Base-by-base conservation (phyloP, 1,284 basidiomycete genomes). In the Cryptococcus hybrid region DNA sequence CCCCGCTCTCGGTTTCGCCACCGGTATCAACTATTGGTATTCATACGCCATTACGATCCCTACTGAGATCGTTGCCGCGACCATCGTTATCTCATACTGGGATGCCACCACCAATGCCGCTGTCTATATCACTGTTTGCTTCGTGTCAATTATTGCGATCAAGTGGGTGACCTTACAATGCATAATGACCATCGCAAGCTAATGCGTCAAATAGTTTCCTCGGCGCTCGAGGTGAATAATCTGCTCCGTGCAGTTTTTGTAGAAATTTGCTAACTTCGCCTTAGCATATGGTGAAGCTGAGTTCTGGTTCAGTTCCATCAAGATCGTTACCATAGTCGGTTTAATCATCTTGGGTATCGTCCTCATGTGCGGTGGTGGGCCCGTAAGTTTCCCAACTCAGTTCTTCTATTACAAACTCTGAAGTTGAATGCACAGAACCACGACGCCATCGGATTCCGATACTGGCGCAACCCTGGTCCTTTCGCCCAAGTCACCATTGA, bases 301-400 rank as follows among this genome's bases (percentile, higher is more conserved):
- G 57, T 73, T 74, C 54, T 63, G 61, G 61, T 68, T 66, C 62
- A 62, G 64, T 15, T 51, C 55, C 2, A 62, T 69, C 58, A 69
- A 72, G 55, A 64, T 70, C 44, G 46, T 69, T 46, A 61, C 63
- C 24, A 61, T 61, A 30, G 62, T 64, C 52, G 63, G 58, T 35
- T 42, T 70, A 52, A 83, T 88, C 60, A 68, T 89, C 54, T 77
- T 82, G 52, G 86, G 86, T 51, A 78, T 89, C 47, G 74, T 88
- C 57, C 82, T 89, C 54, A 86, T 88, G 66, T 82, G 87, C 15
- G 88, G 88, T 55, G 87, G 86, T 61, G 86, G 83, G 1, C 86
- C 86, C 1, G 47, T 48, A 36, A 48, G 47, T 48, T 12, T 8
- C 24, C 7, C 12, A 18, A 18, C 18, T 18, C 18, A 18, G 18